These are phyloP conservation scores for Beauveria sp. DNA, from an alignment of 2,329 filamentous ascomycete genomes.

Conservation along the genomic window DNA sequence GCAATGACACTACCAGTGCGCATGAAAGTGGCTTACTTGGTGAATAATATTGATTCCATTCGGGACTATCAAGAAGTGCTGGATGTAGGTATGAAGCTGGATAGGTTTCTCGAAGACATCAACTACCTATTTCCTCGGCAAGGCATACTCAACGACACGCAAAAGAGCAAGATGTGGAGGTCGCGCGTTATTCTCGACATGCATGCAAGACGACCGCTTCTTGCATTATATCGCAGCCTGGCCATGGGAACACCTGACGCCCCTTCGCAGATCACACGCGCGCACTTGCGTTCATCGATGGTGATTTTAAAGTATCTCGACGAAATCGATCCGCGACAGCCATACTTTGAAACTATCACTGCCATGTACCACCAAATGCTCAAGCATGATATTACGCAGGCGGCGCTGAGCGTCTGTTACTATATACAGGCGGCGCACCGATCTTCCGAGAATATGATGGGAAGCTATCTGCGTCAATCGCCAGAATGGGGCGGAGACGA, in stretches of 20 bases:
- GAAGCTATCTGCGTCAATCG: conserved; percentile 26
- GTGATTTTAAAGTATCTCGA: conserved; percentile 48
- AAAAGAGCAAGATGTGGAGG: conserved; percentile 44
- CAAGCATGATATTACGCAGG: conserved; percentile 47
- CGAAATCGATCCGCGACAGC: conserved; percentile 40
- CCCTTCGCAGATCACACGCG: conserved; percentile 42
- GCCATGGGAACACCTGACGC: conserved; percentile 43
- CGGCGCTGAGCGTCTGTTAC: conserved; percentile 47
- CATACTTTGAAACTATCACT: conserved; percentile 39
- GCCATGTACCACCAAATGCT: conserved; percentile 47
- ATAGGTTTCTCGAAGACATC: conserved; percentile 46
- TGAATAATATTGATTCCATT: conserved; percentile 44
- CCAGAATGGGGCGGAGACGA: conserved; percentile 26
- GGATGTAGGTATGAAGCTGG: conserved; percentile 45
- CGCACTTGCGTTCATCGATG: conserved; percentile 48
- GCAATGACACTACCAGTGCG: conserved; percentile 42
- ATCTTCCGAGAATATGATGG: conserved; percentile 20
- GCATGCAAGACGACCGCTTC: conserved; percentile 43
- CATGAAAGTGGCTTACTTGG: conserved; percentile 41
- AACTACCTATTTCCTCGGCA: conserved; percentile 44
- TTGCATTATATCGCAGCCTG: conserved; percentile 48
- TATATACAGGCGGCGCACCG: conserved; percentile 36
- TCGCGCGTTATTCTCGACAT: conserved; percentile 45
- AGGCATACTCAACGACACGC: conserved; percentile 32
- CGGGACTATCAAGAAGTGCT: conserved; percentile 47